Base-by-base conservation (phyloP, 164 flowering plant species). In the Santalum album region DNA sequence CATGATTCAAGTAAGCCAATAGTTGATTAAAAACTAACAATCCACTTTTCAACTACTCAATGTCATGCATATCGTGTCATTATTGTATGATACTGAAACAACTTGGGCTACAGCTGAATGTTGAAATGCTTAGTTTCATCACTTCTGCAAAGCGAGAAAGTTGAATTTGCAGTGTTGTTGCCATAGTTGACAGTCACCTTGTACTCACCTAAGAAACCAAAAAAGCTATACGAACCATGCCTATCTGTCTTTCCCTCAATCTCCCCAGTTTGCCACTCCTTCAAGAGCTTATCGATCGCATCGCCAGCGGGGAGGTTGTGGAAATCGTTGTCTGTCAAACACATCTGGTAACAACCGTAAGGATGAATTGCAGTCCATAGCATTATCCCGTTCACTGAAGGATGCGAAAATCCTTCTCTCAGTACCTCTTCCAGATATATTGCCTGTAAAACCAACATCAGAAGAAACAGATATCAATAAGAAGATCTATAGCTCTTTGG, bases 371-470 rank as follows among this genome's bases (percentile, higher is more conserved):
- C 96, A 0, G 88, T 68, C 99, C 99, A 89, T 0, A 92, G 74
- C 85, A 92, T 82, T 16, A 92, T 74, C 25, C 99, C 99, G 44
- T 78, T 67, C 35, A 89, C 83, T 0, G 82, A 61, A 6, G 94
- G 84, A 55, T 92, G 96, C n/a, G 99, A 89, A 51, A 82, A 87
- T 16, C 95, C 96, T 77, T 92, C 99, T 56, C 91, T 75, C 50
- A 92, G 49, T 5, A 86, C 99, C 57, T 75, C 65, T 53, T 89
- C 99, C 12, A 89, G 64, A 56, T 89, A 83, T 5, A 60, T 40
- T n/a, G 90, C 95, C 91, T 86, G 81, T 18, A 24, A 63, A 35
- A 9, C 0, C 9, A n/a, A n/a, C n/a, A n/a, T 18, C 19, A 6
- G 36, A 49, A 25, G 1, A 1, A 49, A 25, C 16, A 24, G n/a